Conservation (phyloP, 1,139 yeast species). For the Yamadazyma diospyri region DNA sequence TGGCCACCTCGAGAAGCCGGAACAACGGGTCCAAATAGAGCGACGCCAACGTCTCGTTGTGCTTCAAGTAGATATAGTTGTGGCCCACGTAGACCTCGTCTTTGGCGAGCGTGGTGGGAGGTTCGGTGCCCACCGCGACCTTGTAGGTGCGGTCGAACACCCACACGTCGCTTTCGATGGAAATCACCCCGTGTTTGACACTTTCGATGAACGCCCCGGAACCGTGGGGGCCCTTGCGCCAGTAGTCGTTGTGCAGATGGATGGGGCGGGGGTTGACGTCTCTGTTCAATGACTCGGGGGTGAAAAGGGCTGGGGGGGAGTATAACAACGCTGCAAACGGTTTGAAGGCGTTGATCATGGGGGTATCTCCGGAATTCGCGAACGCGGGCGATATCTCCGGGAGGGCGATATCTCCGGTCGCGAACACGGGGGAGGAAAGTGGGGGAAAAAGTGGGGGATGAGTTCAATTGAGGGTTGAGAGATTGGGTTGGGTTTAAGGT, state of each 20-base stretch:
- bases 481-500: too few relatives aligned
- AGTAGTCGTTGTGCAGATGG: conserved; percentile 77
- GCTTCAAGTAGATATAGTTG: conserved; percentile 43
- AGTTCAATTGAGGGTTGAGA: too few relatives aligned
- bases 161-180: conserved; percentile 78
- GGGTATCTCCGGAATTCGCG: too few relatives aligned
- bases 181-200: conserved; percentile 51
- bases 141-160: conserved; percentile 29
- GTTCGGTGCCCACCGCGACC: conserved; percentile 20
- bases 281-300: conserved; percentile 32
- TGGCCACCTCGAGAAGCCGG: conserved; percentile 45
- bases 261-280: conserved; percentile 50
- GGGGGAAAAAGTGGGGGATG: too few relatives aligned
- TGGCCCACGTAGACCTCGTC: conserved; percentile 66
- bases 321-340: conserved; percentile 5
- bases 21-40: conserved; percentile 55
- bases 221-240: conserved; percentile 38
- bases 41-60: conserved; percentile 41
- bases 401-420: too few relatives aligned
- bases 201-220: conserved; percentile 60
- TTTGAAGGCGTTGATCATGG: conserved; percentile 15
- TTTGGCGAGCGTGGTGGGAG: conserved; percentile 23
- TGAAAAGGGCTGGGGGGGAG: neutral
- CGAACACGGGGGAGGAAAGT: too few relatives aligned
- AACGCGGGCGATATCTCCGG: neutral